Conservation (phyloP, 1,284 basidiomycete genomes). For the Tylopilus microsporus region DNA sequence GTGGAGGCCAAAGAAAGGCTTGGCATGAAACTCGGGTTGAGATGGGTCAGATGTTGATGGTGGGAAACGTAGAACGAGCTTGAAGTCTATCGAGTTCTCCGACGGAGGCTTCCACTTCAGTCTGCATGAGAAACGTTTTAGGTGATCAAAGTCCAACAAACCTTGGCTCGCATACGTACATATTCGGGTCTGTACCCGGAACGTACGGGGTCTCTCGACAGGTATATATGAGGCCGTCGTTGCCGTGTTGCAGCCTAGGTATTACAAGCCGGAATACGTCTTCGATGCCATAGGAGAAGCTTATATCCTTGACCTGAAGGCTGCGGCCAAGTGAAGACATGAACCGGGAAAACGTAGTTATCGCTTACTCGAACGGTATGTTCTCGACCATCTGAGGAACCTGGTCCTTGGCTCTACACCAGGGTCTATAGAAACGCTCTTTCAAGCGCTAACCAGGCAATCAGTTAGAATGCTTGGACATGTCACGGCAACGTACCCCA, state of each 20-base stretch:
- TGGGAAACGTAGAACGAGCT: slow-evolving; percentile 89
- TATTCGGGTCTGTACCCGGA: slow-evolving; percentile 87
- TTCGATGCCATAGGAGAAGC: slow-evolving; percentile 83
- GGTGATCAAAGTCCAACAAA: not conserved
- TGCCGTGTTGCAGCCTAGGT: slow-evolving; percentile 86
- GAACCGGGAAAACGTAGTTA: slow-evolving; percentile 4
- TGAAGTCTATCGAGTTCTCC: slow-evolving; percentile 98
- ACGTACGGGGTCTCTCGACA: slow-evolving; percentile 81
- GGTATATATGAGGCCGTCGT: slow-evolving; percentile 97
- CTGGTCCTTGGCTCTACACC: slow-evolving; percentile 64
- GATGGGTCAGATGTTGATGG: slow-evolving; percentile 49
- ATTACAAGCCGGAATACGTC: slow-evolving; percentile 83
- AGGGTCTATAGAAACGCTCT: slow-evolving; percentile 81
- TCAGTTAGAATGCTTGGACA: slow-evolving; percentile 8
- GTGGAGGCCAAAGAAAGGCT: slow-evolving; percentile 82
- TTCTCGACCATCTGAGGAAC: slow-evolving; percentile 60
- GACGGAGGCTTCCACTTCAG: slow-evolving; percentile 99
- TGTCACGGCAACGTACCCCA: slow-evolving; percentile 55
- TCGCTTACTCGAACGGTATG: slow-evolving; percentile 81
- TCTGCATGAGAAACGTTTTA: slow-evolving; percentile 39
- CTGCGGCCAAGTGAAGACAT: slow-evolving; percentile 38
- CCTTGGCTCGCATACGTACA: slow-evolving; percentile 71
- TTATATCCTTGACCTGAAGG: slow-evolving; percentile 84
- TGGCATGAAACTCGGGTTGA: slow-evolving; percentile 76
- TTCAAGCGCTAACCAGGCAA: slow-evolving; percentile 61